Conservation (phyloP, 2,329 filamentous ascomycete species). For the Aureobasidium leucospermi region DNA sequence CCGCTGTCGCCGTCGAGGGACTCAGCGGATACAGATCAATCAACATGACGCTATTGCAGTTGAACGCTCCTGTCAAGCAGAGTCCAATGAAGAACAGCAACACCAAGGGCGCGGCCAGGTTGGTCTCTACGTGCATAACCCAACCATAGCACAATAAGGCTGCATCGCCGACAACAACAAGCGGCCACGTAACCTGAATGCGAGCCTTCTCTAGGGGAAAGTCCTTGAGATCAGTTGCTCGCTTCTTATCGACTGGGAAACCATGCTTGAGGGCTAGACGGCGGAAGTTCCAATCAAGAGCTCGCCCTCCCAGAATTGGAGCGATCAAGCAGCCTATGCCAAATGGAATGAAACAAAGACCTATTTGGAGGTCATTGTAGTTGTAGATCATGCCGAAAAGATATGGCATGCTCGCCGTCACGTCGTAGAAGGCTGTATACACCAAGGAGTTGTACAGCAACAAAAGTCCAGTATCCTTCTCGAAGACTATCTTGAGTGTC, state of each 20-base stretch:
- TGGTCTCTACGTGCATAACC: conserved; percentile 30
- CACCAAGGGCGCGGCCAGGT: conserved; percentile 35
- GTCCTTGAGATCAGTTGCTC: conserved; percentile 44
- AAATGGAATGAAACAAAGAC: conserved; percentile 33
- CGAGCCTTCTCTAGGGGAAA: conserved; percentile 46
- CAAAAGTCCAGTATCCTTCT: conserved; percentile 34
- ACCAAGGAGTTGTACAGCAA: conserved; percentile 31
- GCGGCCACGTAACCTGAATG: conserved; percentile 33
- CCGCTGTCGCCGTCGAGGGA: conserved; percentile 35
- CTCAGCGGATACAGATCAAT: conserved; percentile 35
- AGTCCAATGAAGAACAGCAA: conserved; percentile 48
- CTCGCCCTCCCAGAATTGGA: conserved; percentile 41
- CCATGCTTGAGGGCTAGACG: conserved; percentile 56
- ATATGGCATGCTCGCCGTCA: conserved; percentile 40
- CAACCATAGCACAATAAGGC: conserved; percentile 36
- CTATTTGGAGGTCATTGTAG: conserved; percentile 42
- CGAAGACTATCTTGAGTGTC: conserved; percentile 32
- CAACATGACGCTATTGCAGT: conserved; percentile 34
- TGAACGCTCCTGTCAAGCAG: conserved; percentile 53
- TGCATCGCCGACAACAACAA: conserved; percentile 29
- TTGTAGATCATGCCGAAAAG: conserved; percentile 40
- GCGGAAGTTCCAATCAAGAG: conserved; percentile 67
- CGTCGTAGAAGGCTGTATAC: conserved; percentile 43
- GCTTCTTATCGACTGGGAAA: conserved; percentile 53
- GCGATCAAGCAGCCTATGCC: conserved; percentile 32